Evolutionary conservation across 2,329 filamentous ascomycete genomes (phyloP).

Genomic region (Lasiodiplodia theobromae): DNA sequence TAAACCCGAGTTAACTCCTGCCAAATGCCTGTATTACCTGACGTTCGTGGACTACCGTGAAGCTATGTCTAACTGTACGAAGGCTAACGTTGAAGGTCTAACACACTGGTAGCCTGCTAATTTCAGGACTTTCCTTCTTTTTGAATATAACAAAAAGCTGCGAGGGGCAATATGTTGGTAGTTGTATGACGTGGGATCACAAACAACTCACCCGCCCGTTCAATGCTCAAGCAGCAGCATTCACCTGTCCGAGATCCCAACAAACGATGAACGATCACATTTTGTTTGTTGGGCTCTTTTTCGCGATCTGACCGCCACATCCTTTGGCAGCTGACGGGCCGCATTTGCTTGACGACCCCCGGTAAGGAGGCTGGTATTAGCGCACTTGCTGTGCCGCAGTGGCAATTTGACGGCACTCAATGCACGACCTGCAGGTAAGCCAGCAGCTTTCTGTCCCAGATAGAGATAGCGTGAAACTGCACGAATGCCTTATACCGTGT

Average conservation of each 20-base stretch:
- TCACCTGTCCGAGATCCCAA: not conserved
- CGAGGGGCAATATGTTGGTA: too few relatives aligned
- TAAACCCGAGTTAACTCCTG: not conserved
- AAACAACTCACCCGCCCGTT: not conserved
- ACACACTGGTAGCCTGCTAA: too few relatives aligned
- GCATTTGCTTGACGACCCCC: not conserved
- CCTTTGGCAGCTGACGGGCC: not conserved
- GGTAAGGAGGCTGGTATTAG: not conserved
- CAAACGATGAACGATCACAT: not conserved
- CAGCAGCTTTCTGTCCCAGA: not conserved
- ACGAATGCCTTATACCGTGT: not conserved
- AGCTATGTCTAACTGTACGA: too few relatives aligned
- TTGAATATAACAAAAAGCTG: too few relatives aligned
- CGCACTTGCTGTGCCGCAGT: slow-evolving; percentile 3
- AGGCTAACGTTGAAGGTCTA: too few relatives aligned
- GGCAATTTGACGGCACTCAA: not conserved
- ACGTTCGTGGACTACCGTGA: too few relatives aligned
- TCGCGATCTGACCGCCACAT: not conserved
- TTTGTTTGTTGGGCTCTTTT: not conserved
- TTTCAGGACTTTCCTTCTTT: too few relatives aligned
- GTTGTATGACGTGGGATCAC: too few relatives aligned
- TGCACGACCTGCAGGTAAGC: not conserved
- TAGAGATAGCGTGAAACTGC: not conserved
- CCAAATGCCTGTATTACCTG: too few relatives aligned
- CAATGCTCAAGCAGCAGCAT: not conserved